Base-by-base conservation (phyloP, 345 rosid species). In the Arabis hirsuta region DNA sequence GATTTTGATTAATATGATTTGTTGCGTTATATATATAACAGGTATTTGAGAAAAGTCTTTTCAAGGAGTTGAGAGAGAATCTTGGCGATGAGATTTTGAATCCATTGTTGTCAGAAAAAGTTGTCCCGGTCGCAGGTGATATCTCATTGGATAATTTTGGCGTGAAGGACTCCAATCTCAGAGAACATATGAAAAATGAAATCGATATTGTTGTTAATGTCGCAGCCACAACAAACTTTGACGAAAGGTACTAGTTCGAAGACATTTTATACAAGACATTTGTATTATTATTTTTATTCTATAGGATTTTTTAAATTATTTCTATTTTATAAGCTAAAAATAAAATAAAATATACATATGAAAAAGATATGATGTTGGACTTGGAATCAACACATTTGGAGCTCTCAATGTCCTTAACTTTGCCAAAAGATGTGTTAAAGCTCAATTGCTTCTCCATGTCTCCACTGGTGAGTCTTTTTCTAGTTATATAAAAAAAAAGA, bases 321-420 rank as follows among this genome's bases (percentile, higher is more conserved):
- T 34, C 9, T 7, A 6, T 34, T 1, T 7, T 34, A 34, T 34
- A 34, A 34, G 9, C 38, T 6, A 34, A 34, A 34, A 29, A 29
- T 29, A 29, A 29, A 3, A 29, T 29, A 29, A 29, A 29, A 29
- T 1, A 29, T 29, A 29, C 7, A 29, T 48, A 6, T 55, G 22
- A 31, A 44, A 72, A 72, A 91, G 97, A 62, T 91, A 89, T 59
- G 93, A 90, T 60, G 77, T 81, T 51, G 83, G 92, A 7, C 82
- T 87, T 68, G 81, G 70, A 13, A 77, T 87, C 53, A 88, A 90
- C 64, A 81, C 95, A 43, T 63, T 88, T 60, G 89, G 96, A 60
- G 87, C 85, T 32, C 84, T 74, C 69, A 61, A 86, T 56, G 85
- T 87, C 26, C 56, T 78, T 27, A 72, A 76, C 72, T 90, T 90